Conservation (phyloP, 352 stramenopile species). For the Phytophthora tubulina region DNA sequence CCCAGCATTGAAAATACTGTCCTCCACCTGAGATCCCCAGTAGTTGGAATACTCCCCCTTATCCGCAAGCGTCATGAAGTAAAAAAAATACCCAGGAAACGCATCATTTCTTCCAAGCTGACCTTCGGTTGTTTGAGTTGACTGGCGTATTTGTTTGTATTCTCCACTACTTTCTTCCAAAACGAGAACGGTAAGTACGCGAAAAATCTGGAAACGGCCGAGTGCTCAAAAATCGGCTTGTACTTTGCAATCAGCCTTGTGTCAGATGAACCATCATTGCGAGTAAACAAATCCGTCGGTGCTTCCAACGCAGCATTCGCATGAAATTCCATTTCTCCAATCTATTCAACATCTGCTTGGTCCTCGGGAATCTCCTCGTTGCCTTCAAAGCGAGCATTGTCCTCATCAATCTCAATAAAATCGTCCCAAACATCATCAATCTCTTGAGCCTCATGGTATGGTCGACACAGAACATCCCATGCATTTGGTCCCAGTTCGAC, state of each 20-base stretch:
- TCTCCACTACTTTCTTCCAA: constrained; percentile 4
- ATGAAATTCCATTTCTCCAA: background rate
- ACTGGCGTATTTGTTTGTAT: background rate
- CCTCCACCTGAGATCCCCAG: background rate
- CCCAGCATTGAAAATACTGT: background rate
- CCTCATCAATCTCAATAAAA: background rate
- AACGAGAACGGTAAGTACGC: background rate
- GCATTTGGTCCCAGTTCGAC: background rate
- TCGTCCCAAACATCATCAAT: constrained; percentile 5
- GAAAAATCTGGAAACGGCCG: background rate
- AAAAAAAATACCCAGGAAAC: constrained; percentile 1
- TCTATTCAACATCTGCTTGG: background rate
- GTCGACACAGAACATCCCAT: background rate
- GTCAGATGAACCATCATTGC: background rate
- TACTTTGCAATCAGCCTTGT: background rate
- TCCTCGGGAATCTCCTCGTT: background rate
- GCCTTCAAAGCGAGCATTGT: background rate
- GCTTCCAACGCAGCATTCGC: background rate
- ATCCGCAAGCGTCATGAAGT: constrained; percentile 4
- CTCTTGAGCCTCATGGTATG: constrained; percentile 3
- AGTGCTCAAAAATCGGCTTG: background rate
- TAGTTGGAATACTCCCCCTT: background rate
- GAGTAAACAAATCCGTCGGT: background rate
- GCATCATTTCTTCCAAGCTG: constrained; percentile 10
- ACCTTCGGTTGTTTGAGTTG: background rate